Evolutionary conservation across 2,329 filamentous ascomycete genomes (phyloP), one percentile per base, ranked within the genome.

Genomic region (Clathrospora elynae): DNA sequence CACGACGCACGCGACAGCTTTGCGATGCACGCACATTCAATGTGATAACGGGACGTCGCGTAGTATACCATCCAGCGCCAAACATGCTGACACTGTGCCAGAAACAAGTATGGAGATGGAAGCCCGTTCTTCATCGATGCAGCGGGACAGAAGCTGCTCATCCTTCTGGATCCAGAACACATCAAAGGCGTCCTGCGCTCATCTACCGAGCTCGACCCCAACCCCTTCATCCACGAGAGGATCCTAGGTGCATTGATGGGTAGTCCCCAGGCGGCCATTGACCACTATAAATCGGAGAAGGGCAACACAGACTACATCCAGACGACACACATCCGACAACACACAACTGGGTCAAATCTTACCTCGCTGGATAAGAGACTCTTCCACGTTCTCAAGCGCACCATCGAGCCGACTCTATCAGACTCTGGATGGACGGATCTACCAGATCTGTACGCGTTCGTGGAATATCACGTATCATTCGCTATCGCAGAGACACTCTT

Each of bases 111-210:
- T 16, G 46, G 49, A 0, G 45, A 47, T 34, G 53, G 43, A 2
- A 46, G 41, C 0, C 55, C 55, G 2, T 57, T 57, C 31, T 55
- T 50, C 11, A 20, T 59, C 9, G 35, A 59, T 17, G 53, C 34
- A 10, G 55, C 55, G 7, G 51, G 53, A 4, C 28, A 47, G 16
- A 59, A 48, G 16, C n/a, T 59, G 0, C 42, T 57, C 11, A 28
- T 59, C 10, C 6, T 59, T 1, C 16, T 49, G 1, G 33, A 55
- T 20, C 47, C 55, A 5, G 30, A 42, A 4, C 53, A 59, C n/a
- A 42, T 57, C 12, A 55, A 45, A 31, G 20, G 42, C 2, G 38
- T 42, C 2, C 29, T 58, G 6, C 31, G 35, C 9, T 28, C 48
- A 1, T 20, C 33, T 3, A 35, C 34, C 2, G 51, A 55, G n/a